phyloP scores from a whole-genome alignment of 176 grass and related monocot species.

The Pharus latifolius region DNA sequence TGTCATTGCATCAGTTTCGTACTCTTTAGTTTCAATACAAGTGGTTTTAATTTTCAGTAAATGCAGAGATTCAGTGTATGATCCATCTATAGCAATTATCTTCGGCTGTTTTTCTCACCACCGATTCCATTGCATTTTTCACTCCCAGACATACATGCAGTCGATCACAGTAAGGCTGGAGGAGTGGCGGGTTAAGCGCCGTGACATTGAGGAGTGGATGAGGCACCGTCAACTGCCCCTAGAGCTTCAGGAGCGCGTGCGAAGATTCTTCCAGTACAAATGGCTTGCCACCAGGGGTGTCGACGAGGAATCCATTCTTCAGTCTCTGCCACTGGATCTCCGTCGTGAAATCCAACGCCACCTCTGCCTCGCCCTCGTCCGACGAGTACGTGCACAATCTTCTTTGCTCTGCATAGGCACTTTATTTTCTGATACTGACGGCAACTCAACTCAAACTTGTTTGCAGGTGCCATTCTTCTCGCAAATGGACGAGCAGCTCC shows the following conservation, averaged over 20 bases:
- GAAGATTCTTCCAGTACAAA: conserved; percentile 90
- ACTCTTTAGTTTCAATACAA: background rate
- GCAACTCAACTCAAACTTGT: no score
- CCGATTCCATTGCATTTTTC: no score
- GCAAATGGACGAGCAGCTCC: conserved; percentile 91
- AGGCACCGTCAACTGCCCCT: conserved; percentile 78
- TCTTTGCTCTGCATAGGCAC: background rate
- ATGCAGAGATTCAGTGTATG: no score
- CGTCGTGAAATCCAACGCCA: conserved; percentile 95
- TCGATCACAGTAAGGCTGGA: conserved; percentile 78
- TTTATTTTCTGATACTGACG: no score
- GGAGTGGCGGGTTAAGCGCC: conserved; percentile 86
- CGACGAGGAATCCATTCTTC: conserved; percentile 84
- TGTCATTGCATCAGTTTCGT: background rate
- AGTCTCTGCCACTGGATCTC: conserved; percentile 72
- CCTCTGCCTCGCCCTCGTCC: conserved; percentile 83
- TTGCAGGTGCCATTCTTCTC: conserved; percentile 86
- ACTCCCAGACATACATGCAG: conserved; percentile 86
- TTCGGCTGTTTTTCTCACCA: no score
- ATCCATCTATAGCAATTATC: no score
- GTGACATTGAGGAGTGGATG: conserved; percentile 98
- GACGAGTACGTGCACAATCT: conserved; percentile 34
- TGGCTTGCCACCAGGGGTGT: conserved; percentile 90
- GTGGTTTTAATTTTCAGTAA: no score
- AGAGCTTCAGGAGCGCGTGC: conserved; percentile 76